Evolutionary conservation across 2,329 filamentous ascomycete genomes (phyloP), one percentile per base, ranked within the genome.

Genomic region (Calonectria hawksworthii): DNA sequence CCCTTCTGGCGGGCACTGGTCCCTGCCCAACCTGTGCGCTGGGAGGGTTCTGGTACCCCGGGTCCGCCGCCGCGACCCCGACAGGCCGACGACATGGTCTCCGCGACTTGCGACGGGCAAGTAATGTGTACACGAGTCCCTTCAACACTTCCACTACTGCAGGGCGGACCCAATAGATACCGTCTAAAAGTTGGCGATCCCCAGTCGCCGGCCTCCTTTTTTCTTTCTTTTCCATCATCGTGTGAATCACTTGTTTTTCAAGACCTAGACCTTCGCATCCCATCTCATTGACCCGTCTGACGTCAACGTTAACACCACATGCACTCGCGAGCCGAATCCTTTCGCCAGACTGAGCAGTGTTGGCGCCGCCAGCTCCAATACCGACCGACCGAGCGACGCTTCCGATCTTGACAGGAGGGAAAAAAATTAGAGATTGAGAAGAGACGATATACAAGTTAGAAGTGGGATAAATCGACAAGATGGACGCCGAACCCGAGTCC

Each of bases 401-500:
- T 82, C 76, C 76, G 80, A 74, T 79, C 80, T 67, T 81, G 77
- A 83, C 74, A 69, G 51, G 66, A 81, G 83, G 72, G 82, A 2
- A 81, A 74, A 82, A 86, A n/a, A n/a, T n/a, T n/a, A n/a, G 73
- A 82, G 82, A 38, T 61, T 30, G 34, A 47, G 34, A 41, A 2
- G 18, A 63, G 34, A 41, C 34, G 34, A 56, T 81, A 84, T 69
- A 83, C 83, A 68, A 85, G 70, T 66, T 73, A 72, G 68, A 75
- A 79, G 50, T 73, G 72, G 74, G 28, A 78, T 32, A 78, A 77
- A n/a, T 36, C 38, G 74, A 84, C 74, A 84, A 86, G 76, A 86
- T 86, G 82, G 86, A 87, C 41, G 86, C 89, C 80, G 82, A 85
- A 68, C 82, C 82, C 75, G 63, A 47, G 4, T 54, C 69, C 56